Conservation (phyloP, 2,329 filamentous ascomycete species). For the Knoxdaviesia proteae region DNA sequence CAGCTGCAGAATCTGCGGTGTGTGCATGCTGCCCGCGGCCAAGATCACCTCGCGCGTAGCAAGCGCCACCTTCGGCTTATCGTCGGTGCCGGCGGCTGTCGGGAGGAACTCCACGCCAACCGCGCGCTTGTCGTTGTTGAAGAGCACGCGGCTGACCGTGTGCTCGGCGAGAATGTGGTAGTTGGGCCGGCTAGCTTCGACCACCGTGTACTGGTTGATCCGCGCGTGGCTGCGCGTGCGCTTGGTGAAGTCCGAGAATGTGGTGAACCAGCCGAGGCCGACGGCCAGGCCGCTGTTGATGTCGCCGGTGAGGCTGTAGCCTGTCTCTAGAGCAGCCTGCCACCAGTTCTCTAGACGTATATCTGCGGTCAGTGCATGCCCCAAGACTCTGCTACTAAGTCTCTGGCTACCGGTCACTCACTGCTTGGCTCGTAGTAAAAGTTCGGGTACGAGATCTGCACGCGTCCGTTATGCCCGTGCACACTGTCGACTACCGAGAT, state of each 20-base stretch:
- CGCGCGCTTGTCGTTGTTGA: constrained; percentile 28
- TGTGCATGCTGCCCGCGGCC: constrained; percentile 18
- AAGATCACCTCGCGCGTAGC: constrained; percentile 18
- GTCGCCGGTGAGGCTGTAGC: constrained; percentile 25
- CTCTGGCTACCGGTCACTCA: constrained; percentile 14
- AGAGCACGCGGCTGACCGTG: constrained; percentile 32
- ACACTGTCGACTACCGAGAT: constrained; percentile 19
- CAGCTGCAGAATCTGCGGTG: constrained; percentile 23
- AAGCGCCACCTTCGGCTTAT: not conserved
- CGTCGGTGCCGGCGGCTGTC: constrained; percentile 7
- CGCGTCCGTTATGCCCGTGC: constrained; percentile 33
- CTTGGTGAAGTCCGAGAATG: constrained; percentile 10
- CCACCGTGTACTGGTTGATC: constrained; percentile 10
- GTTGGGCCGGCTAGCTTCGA: constrained; percentile 24
- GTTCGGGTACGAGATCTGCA: constrained; percentile 23
- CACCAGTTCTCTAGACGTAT: constrained; percentile 17
- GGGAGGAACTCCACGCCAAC: constrained; percentile 37
- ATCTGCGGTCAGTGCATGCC: constrained; percentile 17
- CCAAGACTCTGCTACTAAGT: constrained; percentile 18
- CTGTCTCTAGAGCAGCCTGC: constrained; percentile 32
- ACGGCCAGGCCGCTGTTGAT: constrained; percentile 8
- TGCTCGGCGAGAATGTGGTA: constrained; percentile 37
- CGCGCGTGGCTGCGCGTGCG: constrained; percentile 11
- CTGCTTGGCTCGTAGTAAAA: constrained; percentile 13
- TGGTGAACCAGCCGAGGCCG: constrained; percentile 12